Evolutionary conservation across 1,284 basidiomycete species (phyloP).

Genomic region (Gymnopus androsaceus): DNA sequence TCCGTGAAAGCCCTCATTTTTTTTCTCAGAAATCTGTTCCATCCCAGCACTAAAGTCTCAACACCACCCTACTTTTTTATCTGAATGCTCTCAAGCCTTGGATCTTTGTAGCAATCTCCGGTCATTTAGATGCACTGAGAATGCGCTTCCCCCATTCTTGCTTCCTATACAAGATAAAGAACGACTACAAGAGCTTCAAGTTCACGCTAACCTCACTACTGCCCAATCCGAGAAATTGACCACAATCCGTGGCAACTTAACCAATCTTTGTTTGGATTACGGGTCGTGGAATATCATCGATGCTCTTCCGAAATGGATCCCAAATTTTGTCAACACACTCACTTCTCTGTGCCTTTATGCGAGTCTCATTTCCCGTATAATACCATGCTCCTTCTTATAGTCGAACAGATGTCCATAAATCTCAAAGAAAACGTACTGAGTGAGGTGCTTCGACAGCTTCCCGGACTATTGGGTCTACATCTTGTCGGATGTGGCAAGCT

Average conservation of each 20-base stretch:
- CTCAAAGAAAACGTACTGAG: constrained; percentile 54
- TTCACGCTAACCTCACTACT: constrained; percentile 50
- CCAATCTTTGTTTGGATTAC: constrained; percentile 52
- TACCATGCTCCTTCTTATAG: neutral
- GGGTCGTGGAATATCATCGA: constrained; percentile 64
- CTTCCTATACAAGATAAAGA: constrained; percentile 44
- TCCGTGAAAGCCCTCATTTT: constrained; percentile 1
- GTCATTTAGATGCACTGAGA: constrained; percentile 54
- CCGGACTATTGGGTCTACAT: constrained; percentile 56
- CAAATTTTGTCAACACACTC: constrained; percentile 42
- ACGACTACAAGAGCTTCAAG: constrained; percentile 47
- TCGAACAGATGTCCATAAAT: constrained; percentile 52
- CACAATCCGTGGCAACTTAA: constrained; percentile 39
- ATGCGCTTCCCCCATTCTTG: constrained; percentile 51
- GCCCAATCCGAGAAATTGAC: constrained; percentile 48
- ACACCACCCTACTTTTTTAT: constrained; percentile 51
- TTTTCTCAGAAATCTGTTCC: constrained; percentile 53
- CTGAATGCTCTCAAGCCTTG: constrained; percentile 51
- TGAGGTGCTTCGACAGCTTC: constrained; percentile 47
- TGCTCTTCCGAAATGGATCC: constrained; percentile 56
- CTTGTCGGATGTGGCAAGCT: constrained; percentile 59
- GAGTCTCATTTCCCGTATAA: constrained; percentile 25
- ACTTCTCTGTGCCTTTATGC: constrained; percentile 60
- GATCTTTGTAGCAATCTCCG: constrained; percentile 50
- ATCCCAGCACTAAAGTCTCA: constrained; percentile 39